Conservation (phyloP, 106 monocot species). For the Allium cepa region DNA sequence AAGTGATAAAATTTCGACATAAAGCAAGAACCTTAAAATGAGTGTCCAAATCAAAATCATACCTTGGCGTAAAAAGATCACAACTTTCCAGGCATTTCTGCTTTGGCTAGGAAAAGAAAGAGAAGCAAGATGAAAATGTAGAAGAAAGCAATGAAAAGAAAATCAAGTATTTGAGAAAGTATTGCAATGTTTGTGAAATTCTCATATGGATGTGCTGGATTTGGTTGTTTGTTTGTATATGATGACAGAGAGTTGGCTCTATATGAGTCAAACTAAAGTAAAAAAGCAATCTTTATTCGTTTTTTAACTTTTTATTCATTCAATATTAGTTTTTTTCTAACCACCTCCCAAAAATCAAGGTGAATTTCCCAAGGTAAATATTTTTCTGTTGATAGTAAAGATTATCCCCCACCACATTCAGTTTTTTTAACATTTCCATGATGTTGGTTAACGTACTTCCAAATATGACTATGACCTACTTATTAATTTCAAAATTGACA, state of each 20-base stretch:
- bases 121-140: not conserved
- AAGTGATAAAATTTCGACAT: no score
- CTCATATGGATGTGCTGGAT: not conserved
- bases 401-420: not conserved
- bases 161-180: conserved; percentile 1
- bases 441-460: not conserved
- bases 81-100: conserved; percentile 9
- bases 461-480: not conserved
- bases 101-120: conserved; percentile 3
- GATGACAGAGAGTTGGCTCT: not conserved
- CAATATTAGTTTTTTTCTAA: not conserved
- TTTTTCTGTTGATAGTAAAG: no score
- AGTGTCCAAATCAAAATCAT: not conserved
- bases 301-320: not conserved
- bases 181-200: not conserved
- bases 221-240: conserved; percentile 11
- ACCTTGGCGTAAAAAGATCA: conserved; percentile 13
- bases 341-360: not conserved
- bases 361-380: not conserved
- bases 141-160: not conserved
- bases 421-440: not conserved
- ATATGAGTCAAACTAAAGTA: not conserved
- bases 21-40: no score
- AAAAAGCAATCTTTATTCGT: not conserved
- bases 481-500: not conserved